Percentiles rank a stretch among this genome's conserved stretches.
Evolutionary conservation across 805 yeast species (phyloP).

Genomic region (Yamadazyma akitaensis): DNA sequence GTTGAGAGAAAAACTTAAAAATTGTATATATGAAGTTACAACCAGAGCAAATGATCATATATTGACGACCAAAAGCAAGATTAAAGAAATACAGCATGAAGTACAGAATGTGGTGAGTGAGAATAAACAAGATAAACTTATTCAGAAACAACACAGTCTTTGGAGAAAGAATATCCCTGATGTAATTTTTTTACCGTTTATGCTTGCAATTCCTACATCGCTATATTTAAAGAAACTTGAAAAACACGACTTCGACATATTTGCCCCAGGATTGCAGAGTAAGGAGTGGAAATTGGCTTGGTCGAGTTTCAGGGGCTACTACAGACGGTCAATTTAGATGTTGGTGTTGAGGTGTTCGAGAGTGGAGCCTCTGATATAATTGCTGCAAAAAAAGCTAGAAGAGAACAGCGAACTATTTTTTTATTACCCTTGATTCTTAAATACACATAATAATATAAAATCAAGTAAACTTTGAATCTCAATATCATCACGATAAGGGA

Average conservation of each 20-base stretch:
- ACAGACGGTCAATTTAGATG: constrained; percentile 30
- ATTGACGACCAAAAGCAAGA: constrained; percentile 60
- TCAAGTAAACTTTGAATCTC: too few relatives aligned
- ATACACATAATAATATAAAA: too few relatives aligned
- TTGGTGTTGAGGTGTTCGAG: too few relatives aligned
- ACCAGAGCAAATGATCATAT: constrained; percentile 78
- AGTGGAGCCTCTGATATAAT: background rate
- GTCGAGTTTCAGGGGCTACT: constrained; percentile 50
- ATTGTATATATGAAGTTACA: constrained; percentile 66
- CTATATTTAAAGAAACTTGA: constrained; percentile 62
- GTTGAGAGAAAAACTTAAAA: constrained; percentile 41
- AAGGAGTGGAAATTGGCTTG: constrained; percentile 68
- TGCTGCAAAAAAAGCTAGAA: background rate
- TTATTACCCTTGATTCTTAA: too few relatives aligned
- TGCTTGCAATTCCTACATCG: constrained; percentile 64
- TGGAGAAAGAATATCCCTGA: constrained; percentile 57
- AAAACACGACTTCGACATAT: constrained; percentile 60
- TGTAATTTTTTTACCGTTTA: constrained; percentile 61
- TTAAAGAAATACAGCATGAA: constrained; percentile 35
- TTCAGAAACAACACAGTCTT: constrained; percentile 21
- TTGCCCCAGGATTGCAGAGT: constrained; percentile 39
- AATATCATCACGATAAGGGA: too few relatives aligned
- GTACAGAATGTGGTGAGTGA: constrained; percentile 28
- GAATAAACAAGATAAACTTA: constrained; percentile 24
- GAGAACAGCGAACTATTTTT: too few relatives aligned